Base-by-base conservation (phyloP, 768 basidiomycete genomes). In the Auricularia sp. region DNA sequence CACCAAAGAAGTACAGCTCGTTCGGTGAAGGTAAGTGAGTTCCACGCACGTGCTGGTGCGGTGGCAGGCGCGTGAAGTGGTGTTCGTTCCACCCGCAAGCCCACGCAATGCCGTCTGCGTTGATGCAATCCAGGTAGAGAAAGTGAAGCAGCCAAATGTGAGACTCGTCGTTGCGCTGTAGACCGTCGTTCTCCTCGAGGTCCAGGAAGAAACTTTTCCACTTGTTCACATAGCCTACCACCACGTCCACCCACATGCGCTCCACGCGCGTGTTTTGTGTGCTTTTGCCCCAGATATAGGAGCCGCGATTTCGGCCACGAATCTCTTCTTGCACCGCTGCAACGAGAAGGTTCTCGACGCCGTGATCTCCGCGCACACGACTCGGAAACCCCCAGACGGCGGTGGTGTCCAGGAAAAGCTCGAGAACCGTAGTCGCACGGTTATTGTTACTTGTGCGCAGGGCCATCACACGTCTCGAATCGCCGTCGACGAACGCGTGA, bases 361-460 rank as follows among this genome's bases (percentile, higher is more conserved):
- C 78, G 71, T 77, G 75, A 64, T 80, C 77, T 5, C 77, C 78
- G 7, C 75, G 64, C 3, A 76, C 35, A 1, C 73, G 65, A 2
- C 68, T 71, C 0, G 77, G 78, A 1, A 73, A 43, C 1, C 77
- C 75, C 69, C 74, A 71, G 3, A 64, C 36, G 1, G 10, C n/a
- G 18, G 68, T 63, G 0, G 68, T 72, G 58, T 66, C 51, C 0
- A 71, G 61, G 62, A 79, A 79, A 0, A 78, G 64, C 0, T 70
- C 35, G 0, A 77, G 65, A 3, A 81, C 79, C 4, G 79, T 80
- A 0, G 69, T 53, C 0, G 71, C 76, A 2, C 67, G 61, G 61
- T 81, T 82, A 66, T 81, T 79, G 62, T 74, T 66, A 61, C 70
- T 75, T 0, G 75, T 77, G 7, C 63, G 63, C 3, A 81, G 61